Evolutionary conservation across 106 monocot genomes (phyloP).

Genomic region (Cymbidium sinense): DNA sequence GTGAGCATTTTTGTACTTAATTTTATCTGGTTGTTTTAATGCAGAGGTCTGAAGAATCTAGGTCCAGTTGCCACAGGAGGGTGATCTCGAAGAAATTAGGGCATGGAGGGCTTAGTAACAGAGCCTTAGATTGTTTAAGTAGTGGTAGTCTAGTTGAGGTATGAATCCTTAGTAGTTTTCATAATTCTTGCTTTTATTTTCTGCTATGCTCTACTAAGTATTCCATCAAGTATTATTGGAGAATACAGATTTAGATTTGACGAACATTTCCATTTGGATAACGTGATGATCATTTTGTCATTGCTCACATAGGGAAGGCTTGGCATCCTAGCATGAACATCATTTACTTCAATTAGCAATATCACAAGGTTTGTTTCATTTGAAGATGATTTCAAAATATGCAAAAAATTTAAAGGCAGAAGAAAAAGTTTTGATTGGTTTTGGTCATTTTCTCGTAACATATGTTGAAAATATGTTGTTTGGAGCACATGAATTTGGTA

Average conservation of each 20-base stretch:
- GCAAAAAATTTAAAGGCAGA: too few relatives aligned
- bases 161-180: slow-evolving; percentile 3
- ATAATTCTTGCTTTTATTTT: not conserved
- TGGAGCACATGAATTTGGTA: too few relatives aligned
- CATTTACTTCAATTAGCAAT: too few relatives aligned
- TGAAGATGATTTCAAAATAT: too few relatives aligned
- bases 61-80: slow-evolving; percentile 23
- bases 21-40: not conserved
- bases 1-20: not conserved
- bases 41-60: slow-evolving; percentile 18
- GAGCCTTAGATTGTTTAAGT: slow-evolving; percentile 18
- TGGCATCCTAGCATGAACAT: too few relatives aligned
- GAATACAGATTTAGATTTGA: not conserved
- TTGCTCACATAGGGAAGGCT: too few relatives aligned
- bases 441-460: too few relatives aligned
- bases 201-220: not conserved
- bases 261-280: not conserved
- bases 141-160: slow-evolving; percentile 36
- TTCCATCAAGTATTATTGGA: not conserved
- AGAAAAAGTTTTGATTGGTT: too few relatives aligned
- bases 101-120: slow-evolving; percentile 4
- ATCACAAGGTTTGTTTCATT: too few relatives aligned
- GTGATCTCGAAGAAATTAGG: slow-evolving; percentile 14
- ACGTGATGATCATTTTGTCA: not conserved
- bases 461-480: too few relatives aligned